Conservation (phyloP, 2,329 filamentous ascomycete genomes). For the Hymenoscyphus occultus region DNA sequence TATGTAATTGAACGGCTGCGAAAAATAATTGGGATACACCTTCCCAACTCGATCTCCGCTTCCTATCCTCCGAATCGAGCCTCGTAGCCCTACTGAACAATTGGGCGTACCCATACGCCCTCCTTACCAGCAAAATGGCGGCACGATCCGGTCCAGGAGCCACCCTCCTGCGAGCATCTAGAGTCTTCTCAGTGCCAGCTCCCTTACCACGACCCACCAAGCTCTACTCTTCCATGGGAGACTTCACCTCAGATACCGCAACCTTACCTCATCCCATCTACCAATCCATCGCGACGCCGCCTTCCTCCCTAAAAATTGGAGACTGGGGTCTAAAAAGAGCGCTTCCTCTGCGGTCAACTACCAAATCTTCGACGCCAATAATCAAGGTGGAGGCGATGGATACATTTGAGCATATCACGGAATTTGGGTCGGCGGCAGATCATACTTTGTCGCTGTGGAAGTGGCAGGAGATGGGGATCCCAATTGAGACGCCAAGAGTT, state of each 20-base stretch:
- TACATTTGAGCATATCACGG: conserved; percentile 82
- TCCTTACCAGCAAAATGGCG: conserved; percentile 29
- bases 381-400: conserved; percentile 78
- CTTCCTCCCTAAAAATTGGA: conserved; percentile 68
- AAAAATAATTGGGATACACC: background rate
- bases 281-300: conserved; percentile 76
- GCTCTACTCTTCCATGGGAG: conserved; percentile 47
- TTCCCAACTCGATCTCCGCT: background rate
- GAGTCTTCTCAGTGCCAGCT: conserved; percentile 82
- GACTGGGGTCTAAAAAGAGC: conserved; percentile 93
- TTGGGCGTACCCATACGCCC: conserved; percentile 7
- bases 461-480: conserved; percentile 77
- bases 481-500: conserved; percentile 56
- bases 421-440: conserved; percentile 80
- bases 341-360: conserved; percentile 72
- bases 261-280: conserved; percentile 78
- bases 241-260: conserved; percentile 60
- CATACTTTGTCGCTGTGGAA: conserved; percentile 79
- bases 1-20: background rate
- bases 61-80: background rate
- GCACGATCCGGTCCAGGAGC: conserved; percentile 54
- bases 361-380: conserved; percentile 68
- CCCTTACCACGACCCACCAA: conserved; percentile 62
- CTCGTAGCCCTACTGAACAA: background rate
- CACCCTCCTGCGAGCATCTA: conserved; percentile 76